Percentiles rank a stretch among this genome's conserved stretches.
phyloP scores from a whole-genome alignment of 257 asterid species.

The Gentiana macrophylla region DNA sequence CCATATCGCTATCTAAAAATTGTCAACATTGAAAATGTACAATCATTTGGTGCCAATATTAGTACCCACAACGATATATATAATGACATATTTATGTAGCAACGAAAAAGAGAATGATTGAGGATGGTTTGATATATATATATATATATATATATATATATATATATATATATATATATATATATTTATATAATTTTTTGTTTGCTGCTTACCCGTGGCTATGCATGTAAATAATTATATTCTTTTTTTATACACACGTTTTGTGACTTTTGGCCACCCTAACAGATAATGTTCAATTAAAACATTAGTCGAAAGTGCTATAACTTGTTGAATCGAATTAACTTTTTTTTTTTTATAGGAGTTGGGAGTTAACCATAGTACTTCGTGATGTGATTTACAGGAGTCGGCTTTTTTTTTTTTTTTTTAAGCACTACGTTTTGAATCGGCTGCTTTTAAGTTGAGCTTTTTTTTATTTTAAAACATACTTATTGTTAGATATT shows the following conservation, averaged over 20 bases:
- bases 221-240: neutral
- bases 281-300: slow-evolving; percentile 5
- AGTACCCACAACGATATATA: neutral
- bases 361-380: too few relatives aligned
- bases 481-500: too few relatives aligned
- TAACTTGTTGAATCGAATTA: too few relatives aligned
- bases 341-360: too few relatives aligned
- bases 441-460: too few relatives aligned
- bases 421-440: too few relatives aligned
- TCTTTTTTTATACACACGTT: neutral
- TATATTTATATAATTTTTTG: neutral
- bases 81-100: neutral
- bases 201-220: neutral
- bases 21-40: slow-evolving; percentile 1
- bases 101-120: too few relatives aligned
- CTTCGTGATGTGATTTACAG: too few relatives aligned
- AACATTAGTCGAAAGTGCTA: too few relatives aligned
- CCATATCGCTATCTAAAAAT: neutral
- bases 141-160: too few relatives aligned
- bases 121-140: neutral
- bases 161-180: neutral
- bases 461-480: too few relatives aligned
- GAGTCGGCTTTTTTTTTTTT: too few relatives aligned
- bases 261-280: slow-evolving; percentile 3
- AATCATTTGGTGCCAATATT: slow-evolving; percentile 4